A percentile compares a stretch with the other conserved stretches of the same genome.
Conservation (phyloP, 2,329 filamentous ascomycete species). For the Penicillium sp. region DNA sequence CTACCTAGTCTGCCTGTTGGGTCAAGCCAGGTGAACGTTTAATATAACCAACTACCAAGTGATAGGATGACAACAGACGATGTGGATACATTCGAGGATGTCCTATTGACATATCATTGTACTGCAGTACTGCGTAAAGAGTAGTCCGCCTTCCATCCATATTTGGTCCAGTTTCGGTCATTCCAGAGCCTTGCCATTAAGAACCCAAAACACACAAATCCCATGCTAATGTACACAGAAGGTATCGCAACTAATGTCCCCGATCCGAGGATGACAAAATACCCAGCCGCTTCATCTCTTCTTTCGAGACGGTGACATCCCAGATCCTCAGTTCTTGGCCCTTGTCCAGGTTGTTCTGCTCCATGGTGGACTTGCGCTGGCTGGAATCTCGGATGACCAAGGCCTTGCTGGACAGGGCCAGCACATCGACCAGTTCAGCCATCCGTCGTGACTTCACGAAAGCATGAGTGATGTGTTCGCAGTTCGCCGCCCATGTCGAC, state of each 20-base stretch:
- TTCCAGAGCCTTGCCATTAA: slow-evolving; percentile 8
- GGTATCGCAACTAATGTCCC: slow-evolving; percentile 2
- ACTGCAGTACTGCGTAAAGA: neutral
- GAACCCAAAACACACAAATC: slow-evolving; percentile 3
- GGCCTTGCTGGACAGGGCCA: slow-evolving; percentile 73
- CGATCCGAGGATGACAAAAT: neutral
- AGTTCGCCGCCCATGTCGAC: slow-evolving; percentile 69
- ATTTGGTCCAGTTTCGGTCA: slow-evolving; percentile 4
- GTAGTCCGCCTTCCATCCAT: slow-evolving; percentile 8
- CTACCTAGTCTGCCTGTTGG: too few species aligned
- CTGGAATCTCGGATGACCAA: slow-evolving; percentile 39
- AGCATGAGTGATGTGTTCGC: slow-evolving; percentile 61
- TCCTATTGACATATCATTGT: slow-evolving; percentile 1
- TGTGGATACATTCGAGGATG: neutral
- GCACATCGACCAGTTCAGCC: slow-evolving; percentile 69
- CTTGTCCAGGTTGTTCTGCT: slow-evolving; percentile 36
- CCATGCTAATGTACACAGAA: slow-evolving; percentile 22
- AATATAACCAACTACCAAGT: slow-evolving; percentile 2
- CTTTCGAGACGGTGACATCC: slow-evolving; percentile 32
- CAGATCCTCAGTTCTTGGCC: slow-evolving; percentile 41
- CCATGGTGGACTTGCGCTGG: slow-evolving; percentile 47
- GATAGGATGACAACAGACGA: neutral
- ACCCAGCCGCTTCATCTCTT: slow-evolving; percentile 21
- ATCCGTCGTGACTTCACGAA: slow-evolving; percentile 65
- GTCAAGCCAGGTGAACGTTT: neutral